Percentiles rank a stretch among this genome's conserved stretches.
These are phyloP conservation scores for Trichoderma afroharzianum DNA, from an alignment of 2,329 filamentous ascomycete species.

Conservation along the genomic window DNA sequence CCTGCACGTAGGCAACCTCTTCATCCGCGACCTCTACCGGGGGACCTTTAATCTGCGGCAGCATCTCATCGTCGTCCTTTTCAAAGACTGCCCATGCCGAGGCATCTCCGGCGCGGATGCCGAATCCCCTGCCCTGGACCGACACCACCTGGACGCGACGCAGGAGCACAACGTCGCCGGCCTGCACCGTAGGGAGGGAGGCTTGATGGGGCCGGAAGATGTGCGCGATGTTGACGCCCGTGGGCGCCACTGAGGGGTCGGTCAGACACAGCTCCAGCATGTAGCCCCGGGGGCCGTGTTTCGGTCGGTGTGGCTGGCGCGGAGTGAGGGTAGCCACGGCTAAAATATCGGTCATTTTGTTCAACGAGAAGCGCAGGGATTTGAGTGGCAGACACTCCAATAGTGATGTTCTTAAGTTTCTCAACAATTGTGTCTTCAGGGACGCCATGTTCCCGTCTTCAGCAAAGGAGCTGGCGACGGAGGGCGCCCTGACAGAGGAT, in stretches of 20 bases:
- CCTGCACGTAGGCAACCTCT: conserved; percentile 48
- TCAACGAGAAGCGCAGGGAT: conserved; percentile 46
- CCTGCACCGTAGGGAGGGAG: conserved; percentile 51
- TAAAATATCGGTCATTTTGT: conserved; percentile 50
- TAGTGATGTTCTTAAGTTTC: conserved; percentile 45
- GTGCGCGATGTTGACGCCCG: conserved; percentile 50
- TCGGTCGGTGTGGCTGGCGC: conserved; percentile 50
- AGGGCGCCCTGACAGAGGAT: conserved; percentile 26
- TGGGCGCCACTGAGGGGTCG: conserved; percentile 52
- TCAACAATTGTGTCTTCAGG: conserved; percentile 45
- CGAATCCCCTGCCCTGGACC: conserved; percentile 53
- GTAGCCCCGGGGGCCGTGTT: conserved; percentile 56
- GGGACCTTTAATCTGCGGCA: conserved; percentile 56
- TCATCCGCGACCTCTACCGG: conserved; percentile 53
- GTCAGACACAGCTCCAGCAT: conserved; percentile 56
- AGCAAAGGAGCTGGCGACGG: conserved; percentile 24
- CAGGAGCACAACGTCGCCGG: conserved; percentile 57
- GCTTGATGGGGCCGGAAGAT: conserved; percentile 57
- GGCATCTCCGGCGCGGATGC: conserved; percentile 49
- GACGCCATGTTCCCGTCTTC: conserved; percentile 31
- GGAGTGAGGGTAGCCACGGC: conserved; percentile 52
- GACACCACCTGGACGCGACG: conserved; percentile 53
- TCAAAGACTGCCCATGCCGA: conserved; percentile 63
- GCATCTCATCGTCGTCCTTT: conserved; percentile 34
- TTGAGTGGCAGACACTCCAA: conserved; percentile 53